phyloP scores from a whole-genome alignment of 192 early-diverging fungal species.

The Hyaloraphidium curvatum region DNA sequence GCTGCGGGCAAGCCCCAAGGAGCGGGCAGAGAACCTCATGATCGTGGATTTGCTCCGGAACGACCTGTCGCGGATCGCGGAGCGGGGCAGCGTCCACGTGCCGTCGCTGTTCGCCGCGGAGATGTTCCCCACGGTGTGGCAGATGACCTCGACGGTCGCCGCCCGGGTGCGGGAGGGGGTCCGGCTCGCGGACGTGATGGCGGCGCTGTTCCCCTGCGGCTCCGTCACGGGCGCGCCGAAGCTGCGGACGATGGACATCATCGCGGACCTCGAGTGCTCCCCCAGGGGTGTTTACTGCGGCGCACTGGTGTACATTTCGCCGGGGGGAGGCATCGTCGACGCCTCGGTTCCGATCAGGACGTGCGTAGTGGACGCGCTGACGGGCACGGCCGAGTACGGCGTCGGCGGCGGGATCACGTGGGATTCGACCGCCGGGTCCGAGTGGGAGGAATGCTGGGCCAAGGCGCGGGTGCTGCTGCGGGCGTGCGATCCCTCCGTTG shows the following conservation, averaged over 20 bases:
- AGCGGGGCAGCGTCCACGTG: slow-evolving; percentile 42
- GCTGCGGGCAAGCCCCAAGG: slow-evolving; percentile 57
- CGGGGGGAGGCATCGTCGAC: not conserved
- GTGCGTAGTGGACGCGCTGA: not conserved
- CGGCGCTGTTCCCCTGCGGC: slow-evolving; percentile 17
- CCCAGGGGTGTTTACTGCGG: not conserved
- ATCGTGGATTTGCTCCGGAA: slow-evolving; percentile 49
- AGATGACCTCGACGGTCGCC: slow-evolving; percentile 69
- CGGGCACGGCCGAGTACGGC: not conserved
- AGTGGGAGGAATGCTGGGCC: not conserved
- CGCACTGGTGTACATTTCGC: not conserved
- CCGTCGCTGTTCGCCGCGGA: slow-evolving; percentile 76
- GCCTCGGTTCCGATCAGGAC: not conserved
- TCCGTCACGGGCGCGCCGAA: slow-evolving; percentile 99
- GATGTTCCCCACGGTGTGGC: slow-evolving; percentile 76
- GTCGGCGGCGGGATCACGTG: not conserved
- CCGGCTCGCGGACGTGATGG: not conserved
- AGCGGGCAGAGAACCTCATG: slow-evolving; percentile 94
- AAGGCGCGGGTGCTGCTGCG: not conserved
- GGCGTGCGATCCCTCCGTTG: too few relatives aligned
- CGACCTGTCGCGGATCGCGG: slow-evolving; percentile 61
- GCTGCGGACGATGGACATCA: slow-evolving; percentile 53
- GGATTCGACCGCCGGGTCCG: not conserved
- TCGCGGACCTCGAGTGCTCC: slow-evolving; percentile 50
- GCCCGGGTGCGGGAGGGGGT: slow-evolving; percentile 21